Base-by-base conservation (phyloP, 1,284 basidiomycete species). In the Blastosporella zonata region DNA sequence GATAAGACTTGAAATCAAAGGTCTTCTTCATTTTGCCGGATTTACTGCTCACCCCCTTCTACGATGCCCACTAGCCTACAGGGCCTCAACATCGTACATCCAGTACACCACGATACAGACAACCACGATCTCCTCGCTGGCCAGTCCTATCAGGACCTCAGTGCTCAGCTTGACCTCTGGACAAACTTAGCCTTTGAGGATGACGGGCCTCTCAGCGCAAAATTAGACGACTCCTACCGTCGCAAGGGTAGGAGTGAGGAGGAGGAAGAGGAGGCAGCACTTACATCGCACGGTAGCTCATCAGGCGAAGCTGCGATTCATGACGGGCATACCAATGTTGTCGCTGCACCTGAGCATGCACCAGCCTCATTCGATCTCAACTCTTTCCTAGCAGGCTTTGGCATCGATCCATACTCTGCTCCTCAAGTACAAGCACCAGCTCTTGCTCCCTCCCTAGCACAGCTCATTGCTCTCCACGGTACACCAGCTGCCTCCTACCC, bases 151-250 rank as follows among this genome's bases (percentile, higher is more conserved):
- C 82, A 82, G 9, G 89, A 90, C 64, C 74, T 90, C 44, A 76
- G 77, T 15, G 85, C 87, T 2, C 87, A 91, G 63, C 82, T 92
- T 50, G 87, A 89, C 65, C 72, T 90, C 43, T 93, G 90, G 90
- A 87, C 88, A 7, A 86, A 87, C 65, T 75, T 92, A 54, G 70
- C 81, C 12, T 93, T 93, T 67, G 81, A 89, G 50, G 81, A 81
- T 1, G 87, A 90, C 62, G 87, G 89, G 15, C 46, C 56, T 50
- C 78, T 82, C 18, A 50, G 63, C 31, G 58, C 71, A 46, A 69
- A 62, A 49, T 47, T 49, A 44, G 68, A 75, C 15, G 63, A 65
- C 12, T 66, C 66, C 52, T 56, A 65, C 39, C 49, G 41, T 6
- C 60, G 55, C 33, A 65, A 62, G 43, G 52, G 49, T 36, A n/a